These are phyloP conservation scores for Euphorbia lathyris DNA, from an alignment of 345 rosid genomes.

Conservation along the genomic window DNA sequence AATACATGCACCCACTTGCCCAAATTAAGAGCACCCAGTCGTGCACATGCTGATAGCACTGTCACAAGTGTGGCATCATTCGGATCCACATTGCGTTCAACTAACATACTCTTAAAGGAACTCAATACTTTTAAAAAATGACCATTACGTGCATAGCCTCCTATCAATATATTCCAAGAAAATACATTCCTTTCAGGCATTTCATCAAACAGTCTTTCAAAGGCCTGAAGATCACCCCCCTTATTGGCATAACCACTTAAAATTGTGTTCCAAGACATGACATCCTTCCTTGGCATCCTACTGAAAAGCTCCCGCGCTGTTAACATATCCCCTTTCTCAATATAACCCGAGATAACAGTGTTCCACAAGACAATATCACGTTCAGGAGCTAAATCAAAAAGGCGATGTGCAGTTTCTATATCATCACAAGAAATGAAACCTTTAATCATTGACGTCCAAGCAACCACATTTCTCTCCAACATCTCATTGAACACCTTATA, in stretches of 20 bases:
- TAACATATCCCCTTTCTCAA: slow-evolving; percentile 49
- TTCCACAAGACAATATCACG: slow-evolving; percentile 79
- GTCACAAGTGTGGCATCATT: slow-evolving; percentile 71
- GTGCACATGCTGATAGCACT: slow-evolving; percentile 72
- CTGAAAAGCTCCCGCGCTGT: slow-evolving; percentile 62
- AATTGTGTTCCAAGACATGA: slow-evolving; percentile 86
- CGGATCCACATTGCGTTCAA: slow-evolving; percentile 45
- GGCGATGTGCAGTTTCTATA: slow-evolving; percentile 46
- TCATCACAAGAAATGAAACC: slow-evolving; percentile 54
- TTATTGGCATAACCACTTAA: slow-evolving; percentile 56
- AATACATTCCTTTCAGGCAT: slow-evolving; percentile 68
- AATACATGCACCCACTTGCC: slow-evolving; percentile 68
- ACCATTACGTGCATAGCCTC: slow-evolving; percentile 53
- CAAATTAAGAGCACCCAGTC: slow-evolving; percentile 72
- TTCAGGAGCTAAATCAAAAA: slow-evolving; percentile 70
- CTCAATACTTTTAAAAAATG: slow-evolving; percentile 42
- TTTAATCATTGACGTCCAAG: slow-evolving; percentile 67
- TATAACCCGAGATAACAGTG: slow-evolving; percentile 69
- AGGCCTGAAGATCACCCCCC: slow-evolving; percentile 52
- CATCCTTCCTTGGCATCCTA: slow-evolving; percentile 61
- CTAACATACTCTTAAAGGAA: slow-evolving; percentile 58
- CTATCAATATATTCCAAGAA: slow-evolving; percentile 77
- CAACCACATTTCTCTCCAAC: slow-evolving; percentile 65
- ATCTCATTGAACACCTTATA: slow-evolving; percentile 63
- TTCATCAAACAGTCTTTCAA: slow-evolving; percentile 55